Evolutionary conservation across 2,329 filamentous ascomycete species (phyloP).

Genomic region (Aspergillus hiratsukae): DNA sequence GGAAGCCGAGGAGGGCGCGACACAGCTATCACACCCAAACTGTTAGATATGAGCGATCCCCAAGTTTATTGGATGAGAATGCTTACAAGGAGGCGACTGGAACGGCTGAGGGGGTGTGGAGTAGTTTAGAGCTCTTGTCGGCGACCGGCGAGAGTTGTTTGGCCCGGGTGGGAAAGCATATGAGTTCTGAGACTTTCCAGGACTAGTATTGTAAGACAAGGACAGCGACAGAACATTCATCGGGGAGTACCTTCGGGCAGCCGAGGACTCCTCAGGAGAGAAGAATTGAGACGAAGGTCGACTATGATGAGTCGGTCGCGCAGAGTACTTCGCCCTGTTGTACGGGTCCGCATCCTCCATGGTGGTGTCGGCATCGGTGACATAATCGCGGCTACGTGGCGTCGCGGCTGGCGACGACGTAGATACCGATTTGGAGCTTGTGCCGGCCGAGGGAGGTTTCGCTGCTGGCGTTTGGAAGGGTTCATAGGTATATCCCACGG

Average conservation of each 20-base stretch:
- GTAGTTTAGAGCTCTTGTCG: constrained; percentile 61
- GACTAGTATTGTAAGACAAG: constrained; percentile 68
- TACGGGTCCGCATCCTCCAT: constrained; percentile 92
- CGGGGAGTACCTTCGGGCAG: constrained; percentile 88
- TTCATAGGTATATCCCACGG: constrained; percentile 63
- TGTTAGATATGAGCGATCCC: constrained; percentile 10
- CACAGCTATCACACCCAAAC: constrained; percentile 39
- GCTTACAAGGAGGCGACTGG: constrained; percentile 56
- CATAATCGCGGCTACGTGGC: constrained; percentile 59
- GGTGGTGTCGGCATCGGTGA: constrained; percentile 66
- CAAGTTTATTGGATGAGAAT: constrained; percentile 3
- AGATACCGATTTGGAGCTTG: constrained; percentile 47
- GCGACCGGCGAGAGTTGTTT: constrained; percentile 67
- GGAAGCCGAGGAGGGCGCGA: constrained; percentile 63
- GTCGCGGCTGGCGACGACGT: constrained; percentile 55
- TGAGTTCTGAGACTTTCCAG: constrained; percentile 48
- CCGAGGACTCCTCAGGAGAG: constrained; percentile 70
- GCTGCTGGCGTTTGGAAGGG: constrained; percentile 52
- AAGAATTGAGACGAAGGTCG: constrained; percentile 70
- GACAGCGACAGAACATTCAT: constrained; percentile 86
- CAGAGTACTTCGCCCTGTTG: constrained; percentile 78
- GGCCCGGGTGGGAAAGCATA: constrained; percentile 51
- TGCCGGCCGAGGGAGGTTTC: constrained; percentile 31
- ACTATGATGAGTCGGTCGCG: constrained; percentile 67
- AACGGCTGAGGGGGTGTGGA: constrained; percentile 54